Evolutionary conservation across 2,329 filamentous ascomycete genomes (phyloP).

Genomic region (Macrophomina pseudophaseolina): DNA sequence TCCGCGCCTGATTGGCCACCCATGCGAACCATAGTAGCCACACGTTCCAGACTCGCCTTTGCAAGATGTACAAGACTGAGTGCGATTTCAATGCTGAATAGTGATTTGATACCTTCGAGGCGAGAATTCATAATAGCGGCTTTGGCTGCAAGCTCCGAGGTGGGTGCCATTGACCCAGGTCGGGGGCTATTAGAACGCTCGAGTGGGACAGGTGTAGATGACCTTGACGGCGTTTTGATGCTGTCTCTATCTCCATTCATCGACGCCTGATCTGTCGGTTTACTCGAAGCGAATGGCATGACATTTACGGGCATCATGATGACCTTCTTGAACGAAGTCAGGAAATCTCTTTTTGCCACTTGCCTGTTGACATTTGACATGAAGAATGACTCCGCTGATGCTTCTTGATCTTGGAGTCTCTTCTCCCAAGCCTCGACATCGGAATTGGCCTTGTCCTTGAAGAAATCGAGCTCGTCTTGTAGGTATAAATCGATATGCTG

Average conservation of each 20-base stretch:
- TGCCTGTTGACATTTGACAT: conserved; percentile 95
- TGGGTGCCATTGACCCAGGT: conserved; percentile 68
- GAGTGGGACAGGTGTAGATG: conserved; percentile 45
- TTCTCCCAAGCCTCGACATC: conserved; percentile 89
- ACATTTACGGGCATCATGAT: conserved; percentile 99
- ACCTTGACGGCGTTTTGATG: conserved; percentile 24
- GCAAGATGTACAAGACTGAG: conserved; percentile 86
- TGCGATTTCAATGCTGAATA: conserved; percentile 96
- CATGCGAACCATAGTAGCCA: conserved; percentile 79
- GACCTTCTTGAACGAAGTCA: conserved; percentile 97
- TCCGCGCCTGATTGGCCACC: conserved; percentile 81
- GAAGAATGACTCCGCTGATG: conserved; percentile 87
- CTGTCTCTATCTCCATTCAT: conserved; percentile 39
- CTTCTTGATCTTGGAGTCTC: conserved; percentile 88
- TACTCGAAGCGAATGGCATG: conserved; percentile 54
- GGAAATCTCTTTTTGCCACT: conserved; percentile 93
- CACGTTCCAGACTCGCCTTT: conserved; percentile 84
- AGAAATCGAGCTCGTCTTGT: conserved; percentile 86
- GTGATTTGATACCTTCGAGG: conserved; percentile 88
- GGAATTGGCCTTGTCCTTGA: conserved; percentile 74
- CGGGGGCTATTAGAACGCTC: conserved; percentile 45
- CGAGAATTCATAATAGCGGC: conserved; percentile 96
- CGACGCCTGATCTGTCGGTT: conserved; percentile 36
- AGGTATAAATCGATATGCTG: conserved; percentile 93
- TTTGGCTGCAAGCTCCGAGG: conserved; percentile 91